A percentile compares a stretch with the other conserved stretches of the same genome.
Conservation (phyloP, 2,329 filamentous ascomycete species). For the Lithohypha guttulata region DNA sequence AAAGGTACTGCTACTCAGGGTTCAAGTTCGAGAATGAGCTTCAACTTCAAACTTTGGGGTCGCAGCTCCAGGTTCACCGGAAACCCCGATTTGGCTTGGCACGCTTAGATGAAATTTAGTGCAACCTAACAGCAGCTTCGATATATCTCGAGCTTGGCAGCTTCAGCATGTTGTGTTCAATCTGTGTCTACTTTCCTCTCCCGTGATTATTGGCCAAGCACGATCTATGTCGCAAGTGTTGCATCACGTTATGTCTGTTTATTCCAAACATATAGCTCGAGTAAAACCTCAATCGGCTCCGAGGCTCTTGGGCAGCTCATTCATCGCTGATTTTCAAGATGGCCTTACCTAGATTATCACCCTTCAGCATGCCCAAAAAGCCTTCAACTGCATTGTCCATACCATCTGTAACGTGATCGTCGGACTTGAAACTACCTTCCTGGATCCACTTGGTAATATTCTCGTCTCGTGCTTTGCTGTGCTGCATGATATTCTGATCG, state of each 20-base stretch:
- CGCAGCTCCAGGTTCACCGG: constrained; percentile 2
- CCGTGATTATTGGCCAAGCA: too few relatives aligned
- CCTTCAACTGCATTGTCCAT: constrained; percentile 61
- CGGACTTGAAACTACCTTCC: constrained; percentile 58
- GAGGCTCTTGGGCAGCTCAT: constrained; percentile 3
- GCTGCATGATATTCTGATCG: constrained; percentile 49
- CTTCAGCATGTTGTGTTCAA: too few relatives aligned
- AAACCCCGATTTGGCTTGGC: constrained; percentile 1
- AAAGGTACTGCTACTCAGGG: not conserved
- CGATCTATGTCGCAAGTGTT: too few relatives aligned
- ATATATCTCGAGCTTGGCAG: too few relatives aligned
- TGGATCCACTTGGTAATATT: constrained; percentile 59
- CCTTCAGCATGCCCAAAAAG: constrained; percentile 58
- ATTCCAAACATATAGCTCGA: too few relatives aligned
- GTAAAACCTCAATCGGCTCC: too few relatives aligned
- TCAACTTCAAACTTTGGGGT: not conserved
- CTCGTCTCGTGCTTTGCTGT: constrained; percentile 56
- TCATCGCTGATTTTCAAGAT: constrained; percentile 47
- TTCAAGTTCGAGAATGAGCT: constrained; percentile 6
- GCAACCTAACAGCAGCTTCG: too few relatives aligned
- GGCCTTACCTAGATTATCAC: constrained; percentile 70
- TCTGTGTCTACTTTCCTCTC: too few relatives aligned
- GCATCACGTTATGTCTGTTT: too few relatives aligned
- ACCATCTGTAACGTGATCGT: constrained; percentile 53
- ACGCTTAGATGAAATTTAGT: too few relatives aligned